Evolutionary conservation across 2,329 filamentous ascomycete species (phyloP).

Genomic region (Xylaria arbuscula): DNA sequence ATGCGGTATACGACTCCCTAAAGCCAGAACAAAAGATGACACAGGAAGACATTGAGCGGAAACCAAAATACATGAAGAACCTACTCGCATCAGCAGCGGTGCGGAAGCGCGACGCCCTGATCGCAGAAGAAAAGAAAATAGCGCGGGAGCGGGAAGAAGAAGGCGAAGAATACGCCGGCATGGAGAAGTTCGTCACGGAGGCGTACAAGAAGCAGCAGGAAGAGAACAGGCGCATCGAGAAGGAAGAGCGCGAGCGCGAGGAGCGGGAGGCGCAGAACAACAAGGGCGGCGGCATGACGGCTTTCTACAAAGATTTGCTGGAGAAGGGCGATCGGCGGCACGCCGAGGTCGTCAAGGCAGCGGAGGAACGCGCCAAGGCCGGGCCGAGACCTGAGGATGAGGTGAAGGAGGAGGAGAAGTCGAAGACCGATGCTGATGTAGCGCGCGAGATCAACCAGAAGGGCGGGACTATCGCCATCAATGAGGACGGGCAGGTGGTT

Average conservation of each 20-base stretch:
- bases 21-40: slow-evolving; percentile 70
- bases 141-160: slow-evolving; percentile 82
- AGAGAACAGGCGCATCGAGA: slow-evolving; percentile 76
- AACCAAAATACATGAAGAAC: slow-evolving; percentile 82
- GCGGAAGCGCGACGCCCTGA: slow-evolving; percentile 79
- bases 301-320: slow-evolving; percentile 80
- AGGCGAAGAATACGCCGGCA: slow-evolving; percentile 82
- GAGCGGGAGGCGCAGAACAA: slow-evolving; percentile 74
- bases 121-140: slow-evolving; percentile 84
- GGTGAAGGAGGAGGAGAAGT: slow-evolving; percentile 52
- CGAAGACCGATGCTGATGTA: slow-evolving; percentile 70
- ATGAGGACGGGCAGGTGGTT: slow-evolving; percentile 85
- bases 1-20: slow-evolving; percentile 81
- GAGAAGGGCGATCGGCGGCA: slow-evolving; percentile 77
- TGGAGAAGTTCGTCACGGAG: slow-evolving; percentile 87
- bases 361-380: slow-evolving; percentile 63
- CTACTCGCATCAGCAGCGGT: slow-evolving; percentile 78
- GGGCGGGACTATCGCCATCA: slow-evolving; percentile 72
- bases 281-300: slow-evolving; percentile 76
- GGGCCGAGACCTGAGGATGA: slow-evolving; percentile 51
- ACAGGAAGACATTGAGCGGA: slow-evolving; percentile 65
- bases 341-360: slow-evolving; percentile 75
- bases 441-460: slow-evolving; percentile 74
- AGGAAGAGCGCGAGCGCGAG: slow-evolving; percentile 74
- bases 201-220: slow-evolving; percentile 86